A percentile compares a stretch with the other conserved stretches of the same genome.
These are phyloP conservation scores for Penicillium sp. DNA, from an alignment of 2,329 filamentous ascomycete species.

Conservation along the genomic window DNA sequence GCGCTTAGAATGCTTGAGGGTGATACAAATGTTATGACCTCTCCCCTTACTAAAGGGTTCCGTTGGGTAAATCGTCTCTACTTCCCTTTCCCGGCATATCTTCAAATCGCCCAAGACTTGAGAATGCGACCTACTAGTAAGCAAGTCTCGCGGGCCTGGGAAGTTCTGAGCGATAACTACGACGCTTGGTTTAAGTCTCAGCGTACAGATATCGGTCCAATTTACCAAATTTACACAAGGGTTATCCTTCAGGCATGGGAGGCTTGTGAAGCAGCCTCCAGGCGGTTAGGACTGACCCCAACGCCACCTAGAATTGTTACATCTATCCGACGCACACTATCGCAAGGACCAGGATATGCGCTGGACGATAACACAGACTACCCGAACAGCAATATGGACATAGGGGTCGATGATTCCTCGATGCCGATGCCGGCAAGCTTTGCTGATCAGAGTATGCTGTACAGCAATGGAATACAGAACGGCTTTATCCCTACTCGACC, in stretches of 20 bases:
- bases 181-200: constrained; percentile 27
- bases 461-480: neutral
- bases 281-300: constrained; percentile 9
- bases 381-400: neutral
- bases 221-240: constrained; percentile 32
- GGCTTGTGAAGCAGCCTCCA: constrained; percentile 19
- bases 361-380: neutral
- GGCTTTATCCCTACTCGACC: neutral
- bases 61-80: constrained; percentile 42
- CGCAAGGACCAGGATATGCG: constrained; percentile 11
- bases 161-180: constrained; percentile 45
- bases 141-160: constrained; percentile 35
- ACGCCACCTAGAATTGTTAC: constrained; percentile 27
- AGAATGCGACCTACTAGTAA: constrained; percentile 31
- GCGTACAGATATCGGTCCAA: constrained; percentile 13
- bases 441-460: neutral
- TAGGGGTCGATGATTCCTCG: neutral
- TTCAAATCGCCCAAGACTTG: constrained; percentile 45
- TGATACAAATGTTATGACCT: constrained; percentile 44
- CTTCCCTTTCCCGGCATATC: constrained; percentile 50
- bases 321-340: constrained; percentile 22
- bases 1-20: constrained; percentile 41
- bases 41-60: constrained; percentile 39
- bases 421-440: neutral
- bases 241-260: constrained; percentile 43